These are phyloP conservation scores for Musa troglodytarum DNA, from an alignment of 176 grass and related monocot species.

Conservation along the genomic window DNA sequence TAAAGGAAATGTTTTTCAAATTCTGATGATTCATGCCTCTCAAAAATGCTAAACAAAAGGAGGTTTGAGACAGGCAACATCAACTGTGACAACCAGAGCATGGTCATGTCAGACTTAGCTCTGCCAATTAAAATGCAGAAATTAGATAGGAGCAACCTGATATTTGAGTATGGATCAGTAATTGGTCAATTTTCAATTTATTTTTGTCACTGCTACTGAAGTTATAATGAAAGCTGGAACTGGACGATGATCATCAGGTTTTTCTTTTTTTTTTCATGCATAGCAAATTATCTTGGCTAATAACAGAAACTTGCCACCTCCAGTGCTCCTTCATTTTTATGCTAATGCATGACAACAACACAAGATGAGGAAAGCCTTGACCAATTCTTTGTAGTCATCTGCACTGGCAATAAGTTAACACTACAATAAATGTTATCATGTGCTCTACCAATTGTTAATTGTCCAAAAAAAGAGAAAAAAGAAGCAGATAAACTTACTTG, in stretches of 20 bases:
- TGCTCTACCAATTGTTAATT: not conserved
- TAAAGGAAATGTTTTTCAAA: not conserved
- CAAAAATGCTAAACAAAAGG: not conserved
- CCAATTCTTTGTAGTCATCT: not conserved
- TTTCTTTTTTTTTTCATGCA: too few species aligned
- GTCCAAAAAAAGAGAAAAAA: not conserved
- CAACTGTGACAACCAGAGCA: not conserved
- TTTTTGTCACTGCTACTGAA: not conserved
- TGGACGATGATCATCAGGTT: too few species aligned
- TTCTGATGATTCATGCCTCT: not conserved
- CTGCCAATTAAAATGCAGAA: not conserved
- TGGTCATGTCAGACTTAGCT: not conserved
- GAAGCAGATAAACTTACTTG: constrained; percentile 46
- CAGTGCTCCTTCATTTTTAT: not conserved
- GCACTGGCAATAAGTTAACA: not conserved
- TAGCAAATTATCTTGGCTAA: not conserved
- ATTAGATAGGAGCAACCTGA: not conserved
- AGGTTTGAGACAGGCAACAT: not conserved
- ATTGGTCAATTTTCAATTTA: not conserved
- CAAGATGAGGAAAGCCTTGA: not conserved
- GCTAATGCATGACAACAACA: not conserved
- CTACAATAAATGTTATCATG: not conserved
- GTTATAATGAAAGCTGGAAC: too few species aligned
- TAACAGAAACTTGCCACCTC: not conserved
- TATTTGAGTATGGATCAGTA: not conserved